Percentiles rank a stretch among this genome's conserved stretches.
These are phyloP conservation scores for Globisporangium spiculum DNA, from an alignment of 352 stramenopile species.

Conservation along the genomic window DNA sequence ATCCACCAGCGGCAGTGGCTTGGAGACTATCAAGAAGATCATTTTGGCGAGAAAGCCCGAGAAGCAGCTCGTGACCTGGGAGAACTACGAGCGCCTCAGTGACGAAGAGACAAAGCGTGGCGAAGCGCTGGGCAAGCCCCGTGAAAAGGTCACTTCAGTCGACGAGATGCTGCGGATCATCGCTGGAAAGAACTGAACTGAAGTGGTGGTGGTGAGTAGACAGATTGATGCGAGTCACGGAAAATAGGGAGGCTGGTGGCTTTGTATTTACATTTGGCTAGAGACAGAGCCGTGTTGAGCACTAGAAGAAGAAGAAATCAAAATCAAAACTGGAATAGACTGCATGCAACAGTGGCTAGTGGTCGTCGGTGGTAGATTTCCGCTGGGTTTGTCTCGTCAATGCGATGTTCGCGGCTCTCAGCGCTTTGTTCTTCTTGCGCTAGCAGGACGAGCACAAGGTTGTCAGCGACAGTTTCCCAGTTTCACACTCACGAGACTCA, in stretches of 20 bases:
- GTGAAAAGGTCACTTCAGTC: slow-evolving; percentile 82
- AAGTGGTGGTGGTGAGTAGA: not conserved
- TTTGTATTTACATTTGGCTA: slow-evolving; percentile 4
- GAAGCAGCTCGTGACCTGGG: slow-evolving; percentile 72
- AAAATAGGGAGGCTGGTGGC: not conserved
- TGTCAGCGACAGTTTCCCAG: not conserved
- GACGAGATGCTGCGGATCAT: slow-evolving; percentile 64
- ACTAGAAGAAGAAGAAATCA: not conserved
- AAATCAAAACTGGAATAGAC: slow-evolving; percentile 10
- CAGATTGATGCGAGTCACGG: not conserved
- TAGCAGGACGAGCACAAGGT: slow-evolving; percentile 5
- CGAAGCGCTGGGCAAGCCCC: slow-evolving; percentile 53
- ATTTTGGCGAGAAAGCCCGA: slow-evolving; percentile 45
- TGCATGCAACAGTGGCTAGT: slow-evolving; percentile 5
- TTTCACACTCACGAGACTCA: not conserved
- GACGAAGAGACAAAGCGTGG: slow-evolving; percentile 63
- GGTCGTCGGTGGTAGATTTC: slow-evolving; percentile 3
- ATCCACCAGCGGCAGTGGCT: slow-evolving; percentile 14
- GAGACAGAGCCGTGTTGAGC: not conserved
- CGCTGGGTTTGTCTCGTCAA: slow-evolving; percentile 36
- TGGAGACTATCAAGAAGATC: slow-evolving; percentile 44
- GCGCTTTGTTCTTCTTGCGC: slow-evolving; percentile 43
- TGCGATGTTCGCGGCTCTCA: slow-evolving; percentile 38
- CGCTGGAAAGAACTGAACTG: not conserved
- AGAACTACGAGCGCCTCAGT: slow-evolving; percentile 59